Percentiles rank a stretch among this genome's conserved stretches.
Conservation (phyloP, 495 filamentous ascomycete species). For the Penicillium atrosanguineum region DNA sequence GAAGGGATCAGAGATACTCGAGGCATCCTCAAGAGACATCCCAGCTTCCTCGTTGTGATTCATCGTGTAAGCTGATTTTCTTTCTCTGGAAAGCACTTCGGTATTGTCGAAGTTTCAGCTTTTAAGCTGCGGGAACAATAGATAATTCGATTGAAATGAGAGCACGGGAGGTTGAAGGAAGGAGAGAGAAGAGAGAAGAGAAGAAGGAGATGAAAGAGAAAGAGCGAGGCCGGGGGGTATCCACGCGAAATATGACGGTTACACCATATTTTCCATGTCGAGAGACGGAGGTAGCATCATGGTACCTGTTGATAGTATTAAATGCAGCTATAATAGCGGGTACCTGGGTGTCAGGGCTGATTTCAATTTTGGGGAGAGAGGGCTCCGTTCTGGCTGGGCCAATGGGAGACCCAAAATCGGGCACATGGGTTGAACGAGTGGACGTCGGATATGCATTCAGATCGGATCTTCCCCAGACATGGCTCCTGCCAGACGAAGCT, state of each 20-base stretch:
- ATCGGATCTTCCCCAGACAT: neutral
- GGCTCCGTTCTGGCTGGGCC: neutral
- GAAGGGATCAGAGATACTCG: conserved; percentile 67
- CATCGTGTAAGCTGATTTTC: neutral
- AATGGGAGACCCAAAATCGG: neutral
- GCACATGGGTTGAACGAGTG: neutral
- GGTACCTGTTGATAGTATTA: neutral
- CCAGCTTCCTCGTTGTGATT: neutral
- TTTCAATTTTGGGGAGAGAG: neutral
- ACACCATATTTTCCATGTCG: neutral
- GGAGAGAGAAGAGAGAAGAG: neutral
- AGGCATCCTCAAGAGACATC: conserved; percentile 25
- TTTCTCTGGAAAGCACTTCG: neutral
- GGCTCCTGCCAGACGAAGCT: neutral
- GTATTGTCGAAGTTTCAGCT: neutral
- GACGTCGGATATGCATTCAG: neutral
- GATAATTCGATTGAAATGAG: neutral
- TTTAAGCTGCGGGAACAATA: neutral
- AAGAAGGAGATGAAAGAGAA: neutral
- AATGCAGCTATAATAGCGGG: neutral
- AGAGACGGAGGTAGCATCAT: neutral
- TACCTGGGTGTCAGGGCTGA: neutral
- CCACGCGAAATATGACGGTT: neutral
- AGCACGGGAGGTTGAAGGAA: neutral
- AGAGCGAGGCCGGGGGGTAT: neutral